Evolutionary conservation across 352 stramenopile genomes (phyloP).

Genomic region (Peronospora farinosa): DNA sequence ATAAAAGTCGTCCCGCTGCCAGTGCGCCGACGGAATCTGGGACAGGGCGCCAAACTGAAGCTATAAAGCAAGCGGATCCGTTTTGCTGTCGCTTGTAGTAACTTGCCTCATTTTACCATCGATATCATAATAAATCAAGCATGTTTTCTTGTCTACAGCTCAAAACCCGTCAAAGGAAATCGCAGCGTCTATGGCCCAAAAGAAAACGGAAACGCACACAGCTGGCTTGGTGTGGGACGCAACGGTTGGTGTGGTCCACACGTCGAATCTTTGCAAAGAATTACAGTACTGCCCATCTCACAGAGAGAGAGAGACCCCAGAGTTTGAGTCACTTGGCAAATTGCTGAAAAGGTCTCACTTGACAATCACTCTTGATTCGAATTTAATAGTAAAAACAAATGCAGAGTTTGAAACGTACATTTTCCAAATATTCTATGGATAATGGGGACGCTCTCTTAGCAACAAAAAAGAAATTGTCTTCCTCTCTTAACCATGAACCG

Average conservation of each 20-base stretch:
- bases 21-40: conserved; percentile 9
- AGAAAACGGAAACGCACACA: conserved; percentile 15
- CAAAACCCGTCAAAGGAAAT: conserved; percentile 2
- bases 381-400: conserved; percentile 6
- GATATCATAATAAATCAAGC: too few species aligned
- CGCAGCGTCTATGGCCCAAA: conserved; percentile 7
- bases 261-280: conserved; percentile 22
- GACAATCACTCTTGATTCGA: conserved; percentile 5
- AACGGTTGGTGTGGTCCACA: conserved; percentile 11
- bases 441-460: conserved; percentile 19
- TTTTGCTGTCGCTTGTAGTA: neutral
- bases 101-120: too few species aligned
- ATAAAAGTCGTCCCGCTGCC: conserved; percentile 5
- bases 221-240: conserved; percentile 15
- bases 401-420: conserved; percentile 59
- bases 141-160: neutral
- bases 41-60: conserved; percentile 17
- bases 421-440: conserved; percentile 72
- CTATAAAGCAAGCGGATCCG: neutral
- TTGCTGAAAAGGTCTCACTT: conserved; percentile 3
- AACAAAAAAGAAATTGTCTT: conserved; percentile 53
- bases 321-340: conserved; percentile 18
- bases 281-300: neutral
- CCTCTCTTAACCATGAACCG: conserved; percentile 26
- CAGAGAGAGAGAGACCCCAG: neutral